Evolutionary conservation across 176 grass and related monocot genomes (phyloP), one percentile per base, ranked within the genome.

Genomic region (Oryza glaberrima): DNA sequence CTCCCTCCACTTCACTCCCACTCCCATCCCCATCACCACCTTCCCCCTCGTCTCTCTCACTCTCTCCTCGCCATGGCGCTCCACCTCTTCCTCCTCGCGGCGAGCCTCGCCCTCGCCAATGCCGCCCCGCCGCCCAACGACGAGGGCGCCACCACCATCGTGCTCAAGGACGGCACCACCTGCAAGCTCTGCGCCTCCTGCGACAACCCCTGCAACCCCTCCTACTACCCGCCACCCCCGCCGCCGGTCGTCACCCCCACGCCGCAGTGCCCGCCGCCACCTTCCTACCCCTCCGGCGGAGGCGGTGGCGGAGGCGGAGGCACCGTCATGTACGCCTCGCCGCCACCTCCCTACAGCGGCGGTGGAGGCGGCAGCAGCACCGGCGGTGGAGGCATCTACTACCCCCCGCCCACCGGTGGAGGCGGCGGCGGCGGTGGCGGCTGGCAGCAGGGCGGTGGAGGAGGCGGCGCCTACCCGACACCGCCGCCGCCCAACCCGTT

Each of bases 401-500:
- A 89, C 61, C 84, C 92, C 0, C 86, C 95, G 0, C 78, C 90
- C 0, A 66, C 88, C 30, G 68, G 68, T 7, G 86, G 70, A 1
- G 72, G 47, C 1, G 83, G 77, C 9, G 81, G 81, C 11, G 68
- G 82, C 2, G 76, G 82, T 0, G 30, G 30, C 9, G 72, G 28
- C 20, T 81, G 25, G 17, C 25, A 15, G 25, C 30, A 83, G 17
- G 75, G 22, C 7, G 68, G 72, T 0, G 72, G 82, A 5, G 80
- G 82, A 5, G 80, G 82, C 7, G 51, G 70, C 11, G 20, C 38
- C 17, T 90, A 93, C 87, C 66, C 83, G 44, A 81, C 91, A 7
- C 95, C 96, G 61, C 96, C 96, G 28, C 96, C 96, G 51, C 96
- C 96, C 19, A 98, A 98, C 81, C 96, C 96, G 1, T 94, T 98